Evolutionary conservation across 2,329 filamentous ascomycete species (phyloP).

Genomic region (Rugonectria rugulosa): DNA sequence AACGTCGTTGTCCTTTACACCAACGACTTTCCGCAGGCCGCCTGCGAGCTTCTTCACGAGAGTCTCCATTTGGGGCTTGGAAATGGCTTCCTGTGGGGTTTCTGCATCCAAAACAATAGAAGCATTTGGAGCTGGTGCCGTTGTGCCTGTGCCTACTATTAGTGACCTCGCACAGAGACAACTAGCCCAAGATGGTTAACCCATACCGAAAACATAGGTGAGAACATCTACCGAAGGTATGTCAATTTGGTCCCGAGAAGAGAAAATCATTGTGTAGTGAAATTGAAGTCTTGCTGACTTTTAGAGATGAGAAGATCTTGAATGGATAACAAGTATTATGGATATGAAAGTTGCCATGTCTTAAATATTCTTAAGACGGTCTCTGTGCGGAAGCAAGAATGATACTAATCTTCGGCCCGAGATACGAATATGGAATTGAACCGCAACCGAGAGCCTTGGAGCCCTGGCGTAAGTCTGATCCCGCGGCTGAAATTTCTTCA

Average conservation of each 20-base stretch:
- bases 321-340: neutral
- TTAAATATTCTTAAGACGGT: neutral
- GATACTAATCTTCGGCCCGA: neutral
- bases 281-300: neutral
- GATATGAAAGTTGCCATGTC: neutral
- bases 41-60: neutral
- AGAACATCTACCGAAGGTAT: conserved; percentile 5
- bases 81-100: neutral
- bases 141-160: neutral
- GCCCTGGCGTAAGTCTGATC: neutral
- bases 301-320: neutral
- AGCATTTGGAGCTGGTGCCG: neutral
- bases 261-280: conserved; percentile 1
- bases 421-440: neutral
- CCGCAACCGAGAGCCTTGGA: neutral
- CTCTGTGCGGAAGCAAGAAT: neutral
- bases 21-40: neutral
- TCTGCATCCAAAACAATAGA: neutral
- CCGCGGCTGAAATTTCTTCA: conserved; percentile 1
- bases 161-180: neutral
- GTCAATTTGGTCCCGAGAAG: conserved; percentile 1
- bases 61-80: neutral
- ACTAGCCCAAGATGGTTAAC: no score
- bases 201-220: conserved; percentile 5
- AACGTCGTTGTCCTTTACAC: conserved; percentile 2